Evolutionary conservation across 306 rosid species (phyloP).

Genomic region (Pueraria montana): DNA sequence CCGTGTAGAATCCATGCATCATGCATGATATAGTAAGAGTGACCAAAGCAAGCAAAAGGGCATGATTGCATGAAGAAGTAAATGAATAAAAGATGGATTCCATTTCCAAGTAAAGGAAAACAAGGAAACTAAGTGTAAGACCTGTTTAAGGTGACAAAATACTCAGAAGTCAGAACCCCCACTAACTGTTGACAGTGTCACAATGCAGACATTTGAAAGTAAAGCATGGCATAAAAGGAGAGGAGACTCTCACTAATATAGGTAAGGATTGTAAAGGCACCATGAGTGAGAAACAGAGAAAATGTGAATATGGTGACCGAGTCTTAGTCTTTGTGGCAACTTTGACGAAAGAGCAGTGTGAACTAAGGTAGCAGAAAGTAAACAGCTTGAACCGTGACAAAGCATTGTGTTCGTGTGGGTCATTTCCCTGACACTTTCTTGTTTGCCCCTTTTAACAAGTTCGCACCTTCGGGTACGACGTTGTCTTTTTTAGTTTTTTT

Average conservation of each 20-base stretch:
- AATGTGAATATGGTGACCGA: background rate
- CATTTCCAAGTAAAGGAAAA: background rate
- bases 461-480: background rate
- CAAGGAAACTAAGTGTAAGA: slow-evolving; percentile 23
- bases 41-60: slow-evolving; percentile 20
- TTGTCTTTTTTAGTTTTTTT: background rate
- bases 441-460: background rate
- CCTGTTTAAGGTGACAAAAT: slow-evolving; percentile 35
- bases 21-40: slow-evolving; percentile 15
- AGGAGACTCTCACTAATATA: background rate
- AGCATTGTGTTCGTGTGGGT: background rate
- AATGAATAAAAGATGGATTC: slow-evolving; percentile 3
- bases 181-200: background rate
- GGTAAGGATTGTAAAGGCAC: background rate
- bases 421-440: background rate
- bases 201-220: background rate
- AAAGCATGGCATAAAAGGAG: background rate
- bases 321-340: background rate
- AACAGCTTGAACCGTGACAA: background rate
- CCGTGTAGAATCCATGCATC: slow-evolving; percentile 28
- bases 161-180: background rate
- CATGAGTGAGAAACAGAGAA: background rate
- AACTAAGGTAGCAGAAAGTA: slow-evolving; percentile 8
- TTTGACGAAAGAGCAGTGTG: slow-evolving; percentile 1
- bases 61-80: slow-evolving; percentile 3